Evolutionary conservation across 2,329 filamentous ascomycete genomes (phyloP), one percentile per base, ranked within the genome.

Genomic region (Aspergillus quadricinctus): DNA sequence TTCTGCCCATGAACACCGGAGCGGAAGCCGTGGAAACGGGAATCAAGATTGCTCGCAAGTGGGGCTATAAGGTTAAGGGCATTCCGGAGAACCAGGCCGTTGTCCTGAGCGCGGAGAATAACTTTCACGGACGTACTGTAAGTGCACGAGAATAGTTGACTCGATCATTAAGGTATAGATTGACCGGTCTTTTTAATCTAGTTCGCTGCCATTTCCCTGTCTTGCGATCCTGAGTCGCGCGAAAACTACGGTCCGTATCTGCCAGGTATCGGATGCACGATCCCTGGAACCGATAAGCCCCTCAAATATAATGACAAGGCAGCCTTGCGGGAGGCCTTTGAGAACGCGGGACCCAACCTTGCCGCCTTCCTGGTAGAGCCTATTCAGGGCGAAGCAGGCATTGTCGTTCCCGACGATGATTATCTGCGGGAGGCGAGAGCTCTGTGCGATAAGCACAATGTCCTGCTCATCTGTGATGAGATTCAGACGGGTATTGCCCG

Each of bases 221-320:
- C 93, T 19, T 92, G 90, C 28, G 94, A 99, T 72, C 90, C 92
- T 31, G 94, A 99, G 76, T 97, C 92, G 50, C 88, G 91, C 69
- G 91, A 94, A 65, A 96, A 97, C 81, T 99, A 99, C 73, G 94
- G 94, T 9, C 94, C 94, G 19, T 97, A 96, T 72, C 84, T 99
- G 23, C 94, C 94, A 62, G 88, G 89, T 65, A 87, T 97, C 59
- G 91, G 93, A 53, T 88, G 90, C 61, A 76, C 79, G 29, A 86
- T 84, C 72, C 93, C 93, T 28, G 81, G 85, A 14, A 96, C 91
- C 1, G 84, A 85, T 64, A 87, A 88, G 76, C 76, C 84, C 17
- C 92, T 97, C 66, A 84, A 88, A 45, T 99, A 92, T 80, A 93
- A 96, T 78, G 89, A 92, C 71, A 83, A 94, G 59, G 80, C 82